These are phyloP conservation scores for Ogataea wickerhamii DNA, from an alignment of 805 yeast genomes.

Conservation along the genomic window DNA sequence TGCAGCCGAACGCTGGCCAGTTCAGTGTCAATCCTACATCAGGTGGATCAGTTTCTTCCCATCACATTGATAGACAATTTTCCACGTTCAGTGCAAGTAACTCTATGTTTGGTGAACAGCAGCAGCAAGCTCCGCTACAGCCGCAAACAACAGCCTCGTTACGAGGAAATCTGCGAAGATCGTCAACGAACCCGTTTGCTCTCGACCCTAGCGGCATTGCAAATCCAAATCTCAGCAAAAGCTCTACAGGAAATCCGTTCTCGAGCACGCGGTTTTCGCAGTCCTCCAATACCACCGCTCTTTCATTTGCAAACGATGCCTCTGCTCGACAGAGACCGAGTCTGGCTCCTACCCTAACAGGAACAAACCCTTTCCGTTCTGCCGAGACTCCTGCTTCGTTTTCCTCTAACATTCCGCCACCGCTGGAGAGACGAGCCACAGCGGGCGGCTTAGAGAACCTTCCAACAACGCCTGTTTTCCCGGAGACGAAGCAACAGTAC, in stretches of 20 bases:
- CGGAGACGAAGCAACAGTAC: slow-evolving; percentile 44
- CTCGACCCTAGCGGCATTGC: slow-evolving; percentile 3
- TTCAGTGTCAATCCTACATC: neutral
- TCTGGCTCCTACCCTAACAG: slow-evolving; percentile 35
- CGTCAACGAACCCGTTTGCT: slow-evolving; percentile 32
- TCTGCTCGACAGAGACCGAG: slow-evolving; percentile 6
- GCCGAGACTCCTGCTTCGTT: slow-evolving; percentile 25
- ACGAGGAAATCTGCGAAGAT: slow-evolving; percentile 22
- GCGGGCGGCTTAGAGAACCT: slow-evolving; percentile 71
- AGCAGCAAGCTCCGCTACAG: slow-evolving; percentile 23
- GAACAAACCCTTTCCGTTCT: slow-evolving; percentile 57
- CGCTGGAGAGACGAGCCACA: slow-evolving; percentile 49
- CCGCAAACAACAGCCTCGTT: slow-evolving; percentile 17
- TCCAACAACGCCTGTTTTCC: slow-evolving; percentile 66
- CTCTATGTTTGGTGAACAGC: neutral
- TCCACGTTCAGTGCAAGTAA: neutral
- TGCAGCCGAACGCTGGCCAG: neutral
- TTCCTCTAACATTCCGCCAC: slow-evolving; percentile 19
- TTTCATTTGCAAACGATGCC: slow-evolving; percentile 11
- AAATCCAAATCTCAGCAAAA: neutral
- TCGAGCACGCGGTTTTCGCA: slow-evolving; percentile 21
- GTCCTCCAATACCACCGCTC: slow-evolving; percentile 22
- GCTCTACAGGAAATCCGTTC: slow-evolving; percentile 27
- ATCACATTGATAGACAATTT: slow-evolving; percentile 12
- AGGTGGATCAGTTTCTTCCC: neutral